Evolutionary conservation across 768 basidiomycete genomes (phyloP).

Genomic region (Termitomyces sp.): DNA sequence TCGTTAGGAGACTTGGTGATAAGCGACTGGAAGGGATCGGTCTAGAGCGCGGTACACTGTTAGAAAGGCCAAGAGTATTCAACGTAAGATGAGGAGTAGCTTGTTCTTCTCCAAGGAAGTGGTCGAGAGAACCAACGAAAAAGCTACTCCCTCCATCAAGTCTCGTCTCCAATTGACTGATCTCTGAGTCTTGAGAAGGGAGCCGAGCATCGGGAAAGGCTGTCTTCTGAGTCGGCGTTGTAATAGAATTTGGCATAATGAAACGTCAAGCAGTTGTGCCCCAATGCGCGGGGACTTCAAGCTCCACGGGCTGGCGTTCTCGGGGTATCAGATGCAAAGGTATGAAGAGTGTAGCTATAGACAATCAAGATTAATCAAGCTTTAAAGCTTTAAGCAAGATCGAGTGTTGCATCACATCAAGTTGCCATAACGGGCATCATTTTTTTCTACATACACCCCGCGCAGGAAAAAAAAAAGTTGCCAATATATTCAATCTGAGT

Average conservation of each 20-base stretch:
- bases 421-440: too few species aligned
- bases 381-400: too few species aligned
- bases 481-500: too few species aligned
- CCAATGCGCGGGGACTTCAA: too few species aligned
- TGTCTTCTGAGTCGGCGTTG: constrained; percentile 4
- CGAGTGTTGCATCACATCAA: too few species aligned
- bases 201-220: neutral
- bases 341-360: neutral
- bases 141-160: neutral
- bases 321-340: neutral
- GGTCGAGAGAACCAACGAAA: constrained; percentile 25
- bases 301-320: neutral
- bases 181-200: neutral
- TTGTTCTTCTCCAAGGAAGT: constrained; percentile 8
- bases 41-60: constrained; percentile 11
- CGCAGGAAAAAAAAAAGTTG: too few species aligned
- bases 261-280: neutral
- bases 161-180: neutral
- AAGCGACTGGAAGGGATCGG: constrained; percentile 18
- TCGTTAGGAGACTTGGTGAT: constrained; percentile 16
- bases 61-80: constrained; percentile 2
- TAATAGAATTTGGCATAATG: constrained; percentile 2
- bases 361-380: too few species aligned
- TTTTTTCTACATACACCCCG: too few species aligned
- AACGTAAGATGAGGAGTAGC: neutral